phyloP scores from a whole-genome alignment of 2,329 filamentous ascomycete species.

The Sclerotinia minor region DNA sequence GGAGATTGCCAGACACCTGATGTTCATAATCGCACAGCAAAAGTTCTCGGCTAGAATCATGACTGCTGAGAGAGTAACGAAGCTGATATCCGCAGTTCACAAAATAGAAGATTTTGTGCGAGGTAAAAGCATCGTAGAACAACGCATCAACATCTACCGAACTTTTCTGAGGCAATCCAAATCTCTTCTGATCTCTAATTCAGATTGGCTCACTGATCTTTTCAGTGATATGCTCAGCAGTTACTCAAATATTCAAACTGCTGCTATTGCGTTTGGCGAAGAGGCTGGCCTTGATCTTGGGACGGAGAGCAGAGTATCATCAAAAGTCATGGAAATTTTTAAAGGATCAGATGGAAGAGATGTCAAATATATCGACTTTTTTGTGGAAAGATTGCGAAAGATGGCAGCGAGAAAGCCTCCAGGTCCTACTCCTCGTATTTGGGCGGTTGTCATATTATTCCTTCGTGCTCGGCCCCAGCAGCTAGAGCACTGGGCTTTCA shows the following conservation, averaged over 20 bases:
- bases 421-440: conserved; percentile 78
- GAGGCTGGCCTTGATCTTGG: conserved; percentile 70
- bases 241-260: conserved; percentile 71
- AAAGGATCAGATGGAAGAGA: conserved; percentile 44
- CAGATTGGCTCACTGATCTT: conserved; percentile 79
- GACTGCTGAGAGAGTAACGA: conserved; percentile 67
- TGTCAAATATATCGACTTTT: conserved; percentile 64
- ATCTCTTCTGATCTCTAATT: conserved; percentile 66
- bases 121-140: conserved; percentile 78
- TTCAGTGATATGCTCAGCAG: conserved; percentile 79
- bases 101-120: conserved; percentile 70
- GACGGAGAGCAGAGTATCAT: conserved; percentile 65
- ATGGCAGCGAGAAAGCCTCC: conserved; percentile 68
- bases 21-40: conserved; percentile 79
- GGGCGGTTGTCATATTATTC: conserved; percentile 79
- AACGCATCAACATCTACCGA: conserved; percentile 76
- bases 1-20: conserved; percentile 72
- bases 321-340: conserved; percentile 65
- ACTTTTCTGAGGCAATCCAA: conserved; percentile 72
- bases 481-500: conserved; percentile 68
- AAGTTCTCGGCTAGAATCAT: conserved; percentile 75
- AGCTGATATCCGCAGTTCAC: conserved; percentile 69
- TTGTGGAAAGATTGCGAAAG: conserved; percentile 63
- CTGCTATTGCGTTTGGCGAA: conserved; percentile 72
- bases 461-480: conserved; percentile 62